phyloP scores from a whole-genome alignment of 129 eudicot genomes.

The Chrysanthemum makinoi region DNA sequence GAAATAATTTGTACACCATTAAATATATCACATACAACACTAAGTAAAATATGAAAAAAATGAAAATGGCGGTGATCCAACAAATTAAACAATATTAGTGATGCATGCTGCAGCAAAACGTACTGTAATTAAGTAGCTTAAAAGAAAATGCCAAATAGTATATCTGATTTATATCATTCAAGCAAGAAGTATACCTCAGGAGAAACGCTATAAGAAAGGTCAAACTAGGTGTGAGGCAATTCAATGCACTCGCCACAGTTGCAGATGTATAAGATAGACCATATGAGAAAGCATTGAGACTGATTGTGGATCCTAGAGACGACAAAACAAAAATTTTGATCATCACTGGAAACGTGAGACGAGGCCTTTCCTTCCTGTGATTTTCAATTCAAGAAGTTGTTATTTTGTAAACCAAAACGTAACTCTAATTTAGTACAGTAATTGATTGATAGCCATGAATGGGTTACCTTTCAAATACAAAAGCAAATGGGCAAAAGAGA shows the following conservation, averaged over 20 bases:
- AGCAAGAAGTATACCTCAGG: constrained; percentile 8
- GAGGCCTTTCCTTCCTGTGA: constrained; percentile 23
- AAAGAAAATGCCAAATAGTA: too few relatives aligned
- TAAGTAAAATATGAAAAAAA: too few relatives aligned
- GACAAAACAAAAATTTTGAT: constrained; percentile 23
- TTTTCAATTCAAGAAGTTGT: not conserved
- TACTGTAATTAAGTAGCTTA: too few relatives aligned
- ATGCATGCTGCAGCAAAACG: not conserved
- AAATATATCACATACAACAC: too few relatives aligned
- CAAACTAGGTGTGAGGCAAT: constrained; percentile 22
- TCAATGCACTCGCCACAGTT: constrained; percentile 30
- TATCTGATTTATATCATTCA: not conserved
- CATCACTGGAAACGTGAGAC: constrained; percentile 10
- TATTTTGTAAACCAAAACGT: too few relatives aligned
- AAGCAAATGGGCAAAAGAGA: constrained; percentile 26
- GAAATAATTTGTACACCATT: too few relatives aligned
- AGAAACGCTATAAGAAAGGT: constrained; percentile 21
- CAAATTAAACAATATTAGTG: not conserved
- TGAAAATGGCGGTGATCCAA: too few relatives aligned
- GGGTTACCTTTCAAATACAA: constrained; percentile 24
- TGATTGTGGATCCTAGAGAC: constrained; percentile 24
- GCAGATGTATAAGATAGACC: constrained; percentile 29
- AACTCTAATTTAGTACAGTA: not conserved
- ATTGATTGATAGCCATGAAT: not conserved
- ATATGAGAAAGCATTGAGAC: constrained; percentile 16